Evolutionary conservation across 805 yeast genomes (phyloP).

Genomic region (Candida anglica): DNA sequence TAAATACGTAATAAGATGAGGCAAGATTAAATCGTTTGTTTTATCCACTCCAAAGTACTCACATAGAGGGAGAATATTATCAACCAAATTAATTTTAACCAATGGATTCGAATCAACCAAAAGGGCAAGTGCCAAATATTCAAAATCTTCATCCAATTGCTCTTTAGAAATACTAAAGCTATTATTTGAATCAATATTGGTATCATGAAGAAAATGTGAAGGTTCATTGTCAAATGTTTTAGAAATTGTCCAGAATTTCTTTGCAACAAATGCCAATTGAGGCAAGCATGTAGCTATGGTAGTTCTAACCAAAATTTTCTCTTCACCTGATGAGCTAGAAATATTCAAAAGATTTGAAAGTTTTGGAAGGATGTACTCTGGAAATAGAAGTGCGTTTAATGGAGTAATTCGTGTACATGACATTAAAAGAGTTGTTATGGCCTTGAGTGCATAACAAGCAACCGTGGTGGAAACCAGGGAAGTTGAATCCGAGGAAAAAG

Average conservation of each 20-base stretch:
- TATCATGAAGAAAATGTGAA: no score
- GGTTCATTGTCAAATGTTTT: constrained; percentile 39
- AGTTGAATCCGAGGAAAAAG: neutral
- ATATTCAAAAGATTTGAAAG: constrained; percentile 33
- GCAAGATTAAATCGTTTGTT: constrained; percentile 82
- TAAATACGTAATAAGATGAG: constrained; percentile 87
- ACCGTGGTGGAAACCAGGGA: constrained; percentile 40
- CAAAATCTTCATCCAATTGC: constrained; percentile 52
- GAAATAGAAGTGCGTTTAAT: constrained; percentile 69
- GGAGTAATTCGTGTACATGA: constrained; percentile 66
- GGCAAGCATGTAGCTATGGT: constrained; percentile 75
- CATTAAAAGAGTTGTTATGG: constrained; percentile 62
- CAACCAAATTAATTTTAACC: constrained; percentile 68
- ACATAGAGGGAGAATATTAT: constrained; percentile 73
- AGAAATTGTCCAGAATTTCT: constrained; percentile 60
- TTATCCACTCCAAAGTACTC: constrained; percentile 80
- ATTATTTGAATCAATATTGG: constrained; percentile 8
- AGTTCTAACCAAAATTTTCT: constrained; percentile 40
- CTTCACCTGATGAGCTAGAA: constrained; percentile 17
- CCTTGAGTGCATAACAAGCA: constrained; percentile 59
- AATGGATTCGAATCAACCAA: constrained; percentile 65
- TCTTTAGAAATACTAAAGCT: constrained; percentile 30
- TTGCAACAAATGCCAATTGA: constrained; percentile 59
- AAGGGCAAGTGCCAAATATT: constrained; percentile 57
- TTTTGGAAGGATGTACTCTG: constrained; percentile 79